phyloP scores from a whole-genome alignment of 2,329 filamentous ascomycete species.

The Gremmenia infestans region DNA sequence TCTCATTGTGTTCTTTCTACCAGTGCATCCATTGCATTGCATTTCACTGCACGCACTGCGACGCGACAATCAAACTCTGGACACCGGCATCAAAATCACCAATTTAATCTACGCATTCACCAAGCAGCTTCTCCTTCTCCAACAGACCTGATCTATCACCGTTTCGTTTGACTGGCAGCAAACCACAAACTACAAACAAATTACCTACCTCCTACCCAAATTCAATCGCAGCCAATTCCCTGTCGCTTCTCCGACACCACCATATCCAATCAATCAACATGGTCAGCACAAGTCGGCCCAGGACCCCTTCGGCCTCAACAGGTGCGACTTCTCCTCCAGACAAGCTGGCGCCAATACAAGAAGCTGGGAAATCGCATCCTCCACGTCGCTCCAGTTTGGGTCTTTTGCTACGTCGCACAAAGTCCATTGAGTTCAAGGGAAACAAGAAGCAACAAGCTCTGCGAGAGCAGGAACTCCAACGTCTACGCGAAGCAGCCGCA shows the following conservation, averaged over 20 bases:
- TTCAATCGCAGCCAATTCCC: slow-evolving; percentile 10
- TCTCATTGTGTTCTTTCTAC: too few species aligned
- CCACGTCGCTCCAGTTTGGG: slow-evolving; percentile 46
- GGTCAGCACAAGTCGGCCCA: slow-evolving; percentile 33
- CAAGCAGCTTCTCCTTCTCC: too few species aligned
- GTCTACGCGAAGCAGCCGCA: slow-evolving; percentile 48
- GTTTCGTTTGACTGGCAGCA: neutral
- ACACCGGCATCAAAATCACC: too few species aligned
- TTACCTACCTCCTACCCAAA: neutral
- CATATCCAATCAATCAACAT: slow-evolving; percentile 22
- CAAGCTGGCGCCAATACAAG: slow-evolving; percentile 32
- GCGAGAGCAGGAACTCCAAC: slow-evolving; percentile 45
- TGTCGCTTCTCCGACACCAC: slow-evolving; percentile 21
- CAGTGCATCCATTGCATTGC: too few species aligned
- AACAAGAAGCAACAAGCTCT: slow-evolving; percentile 54
- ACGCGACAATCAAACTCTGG: too few species aligned
- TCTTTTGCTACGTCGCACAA: slow-evolving; percentile 62
- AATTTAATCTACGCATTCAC: too few species aligned
- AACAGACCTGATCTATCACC: too few species aligned
- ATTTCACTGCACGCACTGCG: too few species aligned
- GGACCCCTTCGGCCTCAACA: slow-evolving; percentile 30
- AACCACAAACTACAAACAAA: neutral
- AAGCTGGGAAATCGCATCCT: slow-evolving; percentile 29
- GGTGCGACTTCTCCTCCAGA: slow-evolving; percentile 30
- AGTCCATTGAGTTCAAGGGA: slow-evolving; percentile 58